These are phyloP conservation scores for Lachancea fermentati DNA, from an alignment of 805 yeast genomes.

Conservation along the genomic window DNA sequence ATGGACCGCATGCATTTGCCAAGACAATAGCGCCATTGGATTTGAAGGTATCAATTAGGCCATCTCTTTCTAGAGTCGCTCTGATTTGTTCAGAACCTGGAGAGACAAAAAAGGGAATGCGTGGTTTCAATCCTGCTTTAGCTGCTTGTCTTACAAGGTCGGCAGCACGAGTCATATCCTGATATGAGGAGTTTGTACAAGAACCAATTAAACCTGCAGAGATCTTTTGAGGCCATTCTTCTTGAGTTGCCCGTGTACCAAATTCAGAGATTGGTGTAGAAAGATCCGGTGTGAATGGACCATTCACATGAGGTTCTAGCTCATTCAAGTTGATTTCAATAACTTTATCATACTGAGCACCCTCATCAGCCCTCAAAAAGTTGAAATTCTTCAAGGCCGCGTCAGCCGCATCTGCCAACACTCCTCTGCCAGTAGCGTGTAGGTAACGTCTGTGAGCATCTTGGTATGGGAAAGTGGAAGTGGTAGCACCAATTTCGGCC, in stretches of 20 bases:
- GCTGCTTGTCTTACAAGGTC: conserved; percentile 86
- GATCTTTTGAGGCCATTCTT: conserved; percentile 82
- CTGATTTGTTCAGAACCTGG: conserved; percentile 98
- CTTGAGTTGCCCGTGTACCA: conserved; percentile 59
- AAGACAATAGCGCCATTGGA: conserved; percentile 86
- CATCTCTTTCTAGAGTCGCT: conserved; percentile 95
- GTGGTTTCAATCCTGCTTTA: conserved; percentile 79
- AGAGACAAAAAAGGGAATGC: conserved; percentile 87
- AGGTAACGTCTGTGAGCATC: conserved; percentile 74
- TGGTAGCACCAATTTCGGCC: conserved; percentile 98
- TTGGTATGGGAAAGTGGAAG: conserved; percentile 94
- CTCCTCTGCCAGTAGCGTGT: conserved; percentile 75
- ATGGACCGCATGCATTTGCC: conserved; percentile 99
- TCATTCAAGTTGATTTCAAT: conserved; percentile 82
- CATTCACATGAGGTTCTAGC: conserved; percentile 92
- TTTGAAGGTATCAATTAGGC: conserved; percentile 73
- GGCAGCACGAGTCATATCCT: conserved; percentile 96
- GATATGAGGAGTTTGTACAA: conserved; percentile 96
- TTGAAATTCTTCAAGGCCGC: conserved; percentile 48
- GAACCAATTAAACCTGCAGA: conserved; percentile 96
- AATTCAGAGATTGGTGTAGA: conserved; percentile 87
- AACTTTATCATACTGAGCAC: conserved; percentile 86
- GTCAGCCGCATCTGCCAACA: conserved; percentile 77
- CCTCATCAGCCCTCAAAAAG: conserved; percentile 77
- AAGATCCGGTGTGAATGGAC: conserved; percentile 98